Percentiles rank a stretch among this genome's conserved stretches.
These are phyloP conservation scores for Lentithecium fluviatile DNA, from an alignment of 495 filamentous ascomycete genomes.

Conservation along the genomic window DNA sequence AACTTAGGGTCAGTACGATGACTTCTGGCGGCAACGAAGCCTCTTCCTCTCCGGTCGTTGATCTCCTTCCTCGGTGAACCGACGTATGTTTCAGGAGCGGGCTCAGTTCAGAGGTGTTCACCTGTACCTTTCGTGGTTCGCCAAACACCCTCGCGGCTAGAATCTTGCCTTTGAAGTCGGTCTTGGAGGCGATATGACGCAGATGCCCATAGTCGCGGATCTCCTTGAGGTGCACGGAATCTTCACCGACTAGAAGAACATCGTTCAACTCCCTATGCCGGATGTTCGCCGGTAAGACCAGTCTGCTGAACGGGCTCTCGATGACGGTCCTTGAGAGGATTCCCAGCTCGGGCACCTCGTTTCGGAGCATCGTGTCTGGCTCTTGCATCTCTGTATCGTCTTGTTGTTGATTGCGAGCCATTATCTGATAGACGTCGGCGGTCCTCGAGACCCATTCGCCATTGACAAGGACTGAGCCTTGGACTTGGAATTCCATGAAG, in stretches of 20 bases:
- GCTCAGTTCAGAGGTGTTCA: neutral
- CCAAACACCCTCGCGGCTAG: constrained; percentile 62
- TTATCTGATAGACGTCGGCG: constrained; percentile 46
- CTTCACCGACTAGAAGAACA: constrained; percentile 82
- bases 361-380: constrained; percentile 13
- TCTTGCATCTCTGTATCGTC: constrained; percentile 27
- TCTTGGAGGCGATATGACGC: constrained; percentile 66
- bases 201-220: constrained; percentile 62
- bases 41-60: neutral
- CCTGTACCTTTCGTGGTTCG: constrained; percentile 30
- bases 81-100: neutral
- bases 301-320: constrained; percentile 70
- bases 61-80: constrained; percentile 2
- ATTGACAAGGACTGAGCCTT: constrained; percentile 48
- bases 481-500: constrained; percentile 21
- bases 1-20: constrained; percentile 66
- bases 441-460: constrained; percentile 60
- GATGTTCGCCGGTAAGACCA: constrained; percentile 77
- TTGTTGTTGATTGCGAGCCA: constrained; percentile 37
- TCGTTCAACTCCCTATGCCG: constrained; percentile 70
- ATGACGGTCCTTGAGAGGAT: constrained; percentile 75
- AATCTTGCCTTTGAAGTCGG: constrained; percentile 71
- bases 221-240: constrained; percentile 70
- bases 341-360: constrained; percentile 55
- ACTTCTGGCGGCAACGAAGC: constrained; percentile 66